Evolutionary conservation across 2,329 filamentous ascomycete species (phyloP).

Genomic region (Alternaria conjuncta): DNA sequence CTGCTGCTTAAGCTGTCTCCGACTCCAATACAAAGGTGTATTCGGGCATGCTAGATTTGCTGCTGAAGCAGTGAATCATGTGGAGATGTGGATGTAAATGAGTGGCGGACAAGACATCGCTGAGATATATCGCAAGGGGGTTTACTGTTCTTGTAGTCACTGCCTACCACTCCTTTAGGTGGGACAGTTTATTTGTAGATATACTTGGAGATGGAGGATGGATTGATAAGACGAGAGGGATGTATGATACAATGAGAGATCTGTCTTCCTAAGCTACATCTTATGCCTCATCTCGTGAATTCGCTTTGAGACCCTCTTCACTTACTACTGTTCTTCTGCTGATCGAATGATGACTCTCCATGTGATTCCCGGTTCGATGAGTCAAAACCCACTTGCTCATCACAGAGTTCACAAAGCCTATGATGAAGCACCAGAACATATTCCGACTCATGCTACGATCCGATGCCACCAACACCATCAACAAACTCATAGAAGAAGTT

Average conservation of each 20-base stretch:
- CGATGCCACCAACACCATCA: not conserved
- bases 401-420: not conserved
- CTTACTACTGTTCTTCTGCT: not conserved
- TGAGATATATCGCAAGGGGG: not conserved
- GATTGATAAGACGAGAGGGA: not conserved
- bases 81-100: not conserved
- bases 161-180: not conserved
- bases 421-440: not conserved
- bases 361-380: not conserved
- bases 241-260: not conserved
- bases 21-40: not conserved
- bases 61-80: not conserved
- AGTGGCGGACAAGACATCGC: not conserved
- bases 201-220: not conserved
- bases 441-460: not conserved
- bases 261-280: not conserved
- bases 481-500: not conserved
- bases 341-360: not conserved
- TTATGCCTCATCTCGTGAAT: not conserved
- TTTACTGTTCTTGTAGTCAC: not conserved
- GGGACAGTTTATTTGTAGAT: not conserved
- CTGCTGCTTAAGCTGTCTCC: slow-evolving; percentile 6
- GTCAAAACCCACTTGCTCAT: not conserved
- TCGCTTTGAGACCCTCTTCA: not conserved
- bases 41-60: not conserved